Evolutionary conservation across 1,284 basidiomycete genomes (phyloP).

Genomic region (Pyrrhoderma noxium): DNA sequence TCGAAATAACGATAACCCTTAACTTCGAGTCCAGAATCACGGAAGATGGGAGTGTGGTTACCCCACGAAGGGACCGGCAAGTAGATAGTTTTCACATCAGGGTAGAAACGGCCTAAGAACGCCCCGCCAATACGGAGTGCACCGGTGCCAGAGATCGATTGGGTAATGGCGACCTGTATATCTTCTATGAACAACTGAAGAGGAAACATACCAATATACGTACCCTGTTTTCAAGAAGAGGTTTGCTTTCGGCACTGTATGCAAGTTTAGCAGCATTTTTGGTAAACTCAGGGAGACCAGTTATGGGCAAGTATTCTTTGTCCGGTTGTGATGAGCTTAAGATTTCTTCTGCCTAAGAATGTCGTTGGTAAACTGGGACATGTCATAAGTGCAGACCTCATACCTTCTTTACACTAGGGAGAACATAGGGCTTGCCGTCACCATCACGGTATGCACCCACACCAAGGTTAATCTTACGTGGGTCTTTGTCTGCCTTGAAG

Average conservation of each 20-base stretch:
- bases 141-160: constrained; percentile 97
- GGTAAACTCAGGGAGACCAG: constrained; percentile 84
- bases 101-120: constrained; percentile 89
- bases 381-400: constrained; percentile 17
- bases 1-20: constrained; percentile 93
- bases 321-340: constrained; percentile 67
- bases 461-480: constrained; percentile 95
- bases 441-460: constrained; percentile 94
- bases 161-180: constrained; percentile 81
- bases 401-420: constrained; percentile 85
- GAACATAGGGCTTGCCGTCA: constrained; percentile 92
- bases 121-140: constrained; percentile 95
- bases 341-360: constrained; percentile 69
- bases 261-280: constrained; percentile 88
- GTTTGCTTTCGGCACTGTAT: constrained; percentile 78
- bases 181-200: constrained; percentile 9
- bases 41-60: constrained; percentile 86
- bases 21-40: constrained; percentile 91
- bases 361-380: not conserved
- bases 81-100: constrained; percentile 85
- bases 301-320: constrained; percentile 99
- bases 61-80: constrained; percentile 96
- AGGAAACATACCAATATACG: constrained; percentile 27
- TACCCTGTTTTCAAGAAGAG: constrained; percentile 72
- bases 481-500: constrained; percentile 88